Percentiles rank a stretch among this genome's conserved stretches.
phyloP scores from a whole-genome alignment of 352 stramenopile genomes.

The Peronosclerospora sorghi region DNA sequence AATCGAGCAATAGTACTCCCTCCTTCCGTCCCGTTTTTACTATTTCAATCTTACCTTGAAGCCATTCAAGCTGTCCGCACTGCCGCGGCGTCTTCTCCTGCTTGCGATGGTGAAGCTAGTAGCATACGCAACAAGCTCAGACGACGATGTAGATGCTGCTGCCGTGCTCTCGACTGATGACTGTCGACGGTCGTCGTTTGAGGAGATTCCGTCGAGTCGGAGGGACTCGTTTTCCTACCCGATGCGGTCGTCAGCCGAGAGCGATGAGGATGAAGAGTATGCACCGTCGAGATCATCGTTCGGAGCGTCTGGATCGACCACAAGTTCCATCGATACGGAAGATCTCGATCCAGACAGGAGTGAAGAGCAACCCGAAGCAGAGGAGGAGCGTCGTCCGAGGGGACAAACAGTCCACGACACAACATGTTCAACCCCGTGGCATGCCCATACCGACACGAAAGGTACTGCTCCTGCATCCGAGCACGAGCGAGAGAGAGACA shows the following conservation, averaged over 20 bases:
- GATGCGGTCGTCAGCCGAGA: constrained; percentile 13
- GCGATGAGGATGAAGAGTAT: constrained; percentile 21
- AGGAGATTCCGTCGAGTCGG: constrained; percentile 16
- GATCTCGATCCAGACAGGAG: constrained; percentile 16
- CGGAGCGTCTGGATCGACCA: constrained; percentile 5
- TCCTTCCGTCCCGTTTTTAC: too few species aligned
- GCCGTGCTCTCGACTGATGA: neutral
- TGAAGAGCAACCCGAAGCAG: constrained; percentile 1
- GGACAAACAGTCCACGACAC: neutral
- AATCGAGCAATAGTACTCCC: too few species aligned
- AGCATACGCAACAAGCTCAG: constrained; percentile 43
- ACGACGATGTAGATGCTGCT: constrained; percentile 18
- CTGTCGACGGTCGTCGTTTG: constrained; percentile 24
- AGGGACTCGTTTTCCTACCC: constrained; percentile 19
- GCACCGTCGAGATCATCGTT: constrained; percentile 14
- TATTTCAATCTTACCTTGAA: neutral
- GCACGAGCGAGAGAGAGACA: too few species aligned
- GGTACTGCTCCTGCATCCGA: too few species aligned
- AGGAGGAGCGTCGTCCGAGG: neutral
- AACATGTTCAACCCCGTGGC: neutral
- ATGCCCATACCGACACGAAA: too few species aligned
- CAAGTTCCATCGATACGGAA: constrained; percentile 15
- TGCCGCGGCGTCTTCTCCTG: constrained; percentile 4
- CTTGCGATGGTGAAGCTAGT: constrained; percentile 26
- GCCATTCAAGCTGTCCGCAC: constrained; percentile 3